Evolutionary conservation across 306 rosid species (phyloP).

Genomic region (Acacia crassicarpa): DNA sequence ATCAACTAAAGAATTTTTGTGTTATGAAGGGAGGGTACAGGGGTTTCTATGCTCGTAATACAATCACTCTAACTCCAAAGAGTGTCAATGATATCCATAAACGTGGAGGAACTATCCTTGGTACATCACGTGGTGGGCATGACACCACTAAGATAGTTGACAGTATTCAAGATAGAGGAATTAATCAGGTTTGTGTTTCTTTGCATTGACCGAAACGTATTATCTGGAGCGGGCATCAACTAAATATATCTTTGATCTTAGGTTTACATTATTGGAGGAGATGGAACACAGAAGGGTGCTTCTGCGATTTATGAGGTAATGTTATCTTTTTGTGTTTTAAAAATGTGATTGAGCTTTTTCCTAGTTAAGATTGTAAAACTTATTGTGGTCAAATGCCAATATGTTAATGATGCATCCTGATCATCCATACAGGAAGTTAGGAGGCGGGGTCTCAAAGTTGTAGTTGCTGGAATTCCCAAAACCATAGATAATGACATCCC

Average conservation of each 20-base stretch:
- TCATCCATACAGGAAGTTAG: conserved; percentile 67
- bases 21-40: conserved; percentile 85
- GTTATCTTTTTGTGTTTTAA: neutral
- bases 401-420: conserved; percentile 18
- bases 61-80: conserved; percentile 68
- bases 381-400: conserved; percentile 12
- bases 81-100: conserved; percentile 89
- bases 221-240: neutral
- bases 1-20: conserved; percentile 22
- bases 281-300: conserved; percentile 98
- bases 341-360: neutral
- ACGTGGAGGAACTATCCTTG: conserved; percentile 92
- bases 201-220: conserved; percentile 6
- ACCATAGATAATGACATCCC: conserved; percentile 96
- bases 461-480: conserved; percentile 91
- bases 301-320: conserved; percentile 81
- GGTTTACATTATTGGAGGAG: conserved; percentile 99
- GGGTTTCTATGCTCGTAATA: conserved; percentile 90
- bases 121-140: conserved; percentile 95
- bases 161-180: conserved; percentile 91
- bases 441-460: conserved; percentile 87
- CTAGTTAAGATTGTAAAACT: conserved; percentile 7
- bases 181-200: conserved; percentile 69
- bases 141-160: conserved; percentile 88
- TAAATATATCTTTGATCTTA: conserved; percentile 32